A percentile compares a stretch with the other conserved stretches of the same genome.
These are phyloP conservation scores for Endoconidiophora polonica DNA, from an alignment of 2,329 filamentous ascomycete genomes.

Conservation along the genomic window DNA sequence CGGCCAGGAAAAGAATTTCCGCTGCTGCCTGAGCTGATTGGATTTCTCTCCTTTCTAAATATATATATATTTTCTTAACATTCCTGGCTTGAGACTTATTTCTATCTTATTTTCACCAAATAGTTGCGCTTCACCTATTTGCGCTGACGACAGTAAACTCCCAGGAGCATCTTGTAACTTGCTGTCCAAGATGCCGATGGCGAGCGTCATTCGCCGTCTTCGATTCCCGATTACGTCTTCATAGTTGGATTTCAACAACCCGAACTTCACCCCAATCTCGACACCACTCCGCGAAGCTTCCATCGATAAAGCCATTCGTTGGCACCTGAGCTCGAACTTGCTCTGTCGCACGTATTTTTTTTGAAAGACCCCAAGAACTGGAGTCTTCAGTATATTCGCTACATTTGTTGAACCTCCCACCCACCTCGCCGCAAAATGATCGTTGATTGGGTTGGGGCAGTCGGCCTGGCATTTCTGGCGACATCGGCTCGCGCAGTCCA, in stretches of 20 bases:
- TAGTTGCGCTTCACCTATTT: not conserved
- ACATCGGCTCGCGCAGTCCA: constrained; percentile 43
- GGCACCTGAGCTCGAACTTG: too few species aligned
- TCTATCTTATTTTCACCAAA: too few species aligned
- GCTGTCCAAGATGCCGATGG: constrained; percentile 11
- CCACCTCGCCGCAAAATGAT: constrained; percentile 17
- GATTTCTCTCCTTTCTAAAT: too few species aligned
- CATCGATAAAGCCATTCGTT: too few species aligned
- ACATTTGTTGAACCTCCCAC: too few species aligned
- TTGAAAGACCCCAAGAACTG: too few species aligned
- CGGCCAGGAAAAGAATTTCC: too few species aligned
- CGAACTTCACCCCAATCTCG: not conserved
- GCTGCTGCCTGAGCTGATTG: too few species aligned
- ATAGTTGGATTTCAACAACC: constrained; percentile 3
- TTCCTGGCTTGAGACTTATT: too few species aligned
- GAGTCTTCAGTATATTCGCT: too few species aligned
- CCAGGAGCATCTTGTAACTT: constrained; percentile 2
- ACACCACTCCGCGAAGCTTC: not conserved
- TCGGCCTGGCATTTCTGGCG: constrained; percentile 20
- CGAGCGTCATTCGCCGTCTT: constrained; percentile 12
- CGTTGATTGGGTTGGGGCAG: constrained; percentile 14
- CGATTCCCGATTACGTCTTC: constrained; percentile 9
- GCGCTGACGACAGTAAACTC: not conserved
- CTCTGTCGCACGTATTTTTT: too few species aligned
- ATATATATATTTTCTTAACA: too few species aligned